A percentile compares a stretch with the other conserved stretches of the same genome.
These are phyloP conservation scores for Alternaria angustiovoidea DNA, from an alignment of 2,329 filamentous ascomycete genomes.

Conservation along the genomic window DNA sequence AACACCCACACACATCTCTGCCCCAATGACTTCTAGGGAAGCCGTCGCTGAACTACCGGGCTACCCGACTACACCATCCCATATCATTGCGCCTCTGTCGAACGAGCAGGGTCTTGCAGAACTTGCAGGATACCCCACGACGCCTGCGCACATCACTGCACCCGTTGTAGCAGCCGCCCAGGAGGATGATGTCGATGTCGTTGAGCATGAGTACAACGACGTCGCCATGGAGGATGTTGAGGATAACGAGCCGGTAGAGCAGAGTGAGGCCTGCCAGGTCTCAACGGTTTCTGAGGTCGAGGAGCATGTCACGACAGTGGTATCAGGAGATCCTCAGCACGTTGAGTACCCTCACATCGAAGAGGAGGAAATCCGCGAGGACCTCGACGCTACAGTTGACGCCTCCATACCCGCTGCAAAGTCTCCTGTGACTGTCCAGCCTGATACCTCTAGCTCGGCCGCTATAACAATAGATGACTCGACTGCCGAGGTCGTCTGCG, in stretches of 20 bases:
- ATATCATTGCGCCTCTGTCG: constrained; percentile 28
- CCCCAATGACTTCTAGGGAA: constrained; percentile 26
- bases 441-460: constrained; percentile 3
- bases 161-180: background rate
- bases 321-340: background rate
- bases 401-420: constrained; percentile 4
- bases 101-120: constrained; percentile 27
- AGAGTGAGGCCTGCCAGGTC: background rate
- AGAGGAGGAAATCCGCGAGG: background rate
- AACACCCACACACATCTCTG: constrained; percentile 25
- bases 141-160: constrained; percentile 35
- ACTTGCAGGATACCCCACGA: constrained; percentile 33
- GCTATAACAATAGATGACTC: constrained; percentile 8
- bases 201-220: constrained; percentile 4
- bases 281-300: background rate
- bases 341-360: background rate
- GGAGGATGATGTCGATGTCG: background rate
- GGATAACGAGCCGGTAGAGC: background rate
- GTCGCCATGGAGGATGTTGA: constrained; percentile 9
- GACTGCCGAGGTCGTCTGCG: constrained; percentile 14
- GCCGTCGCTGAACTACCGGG: constrained; percentile 28
- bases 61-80: constrained; percentile 36
- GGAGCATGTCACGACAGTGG: background rate
- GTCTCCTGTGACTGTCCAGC: background rate
- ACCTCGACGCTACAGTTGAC: background rate